These are phyloP conservation scores for Blastomyces gilchristii DNA, from an alignment of 2,329 filamentous ascomycete genomes.

Conservation along the genomic window DNA sequence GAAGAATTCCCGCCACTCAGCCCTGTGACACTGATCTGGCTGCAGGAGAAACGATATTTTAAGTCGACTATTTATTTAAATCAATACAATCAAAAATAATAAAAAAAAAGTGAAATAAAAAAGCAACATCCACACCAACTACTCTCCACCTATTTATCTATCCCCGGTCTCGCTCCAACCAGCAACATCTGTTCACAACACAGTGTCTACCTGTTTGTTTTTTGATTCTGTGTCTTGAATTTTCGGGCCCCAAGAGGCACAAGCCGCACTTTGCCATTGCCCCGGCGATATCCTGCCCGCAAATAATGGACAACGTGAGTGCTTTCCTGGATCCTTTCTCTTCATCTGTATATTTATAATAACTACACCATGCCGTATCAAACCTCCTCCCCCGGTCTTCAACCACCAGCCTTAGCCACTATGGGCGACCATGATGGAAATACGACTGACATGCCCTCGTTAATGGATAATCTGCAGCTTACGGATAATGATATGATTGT, in stretches of 20 bases:
- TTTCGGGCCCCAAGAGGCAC: not conserved
- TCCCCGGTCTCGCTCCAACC: not conserved
- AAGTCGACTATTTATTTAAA: too few species aligned
- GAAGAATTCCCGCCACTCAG: not conserved
- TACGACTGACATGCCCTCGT: slow-evolving; percentile 21
- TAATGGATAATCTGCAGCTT: slow-evolving; percentile 34
- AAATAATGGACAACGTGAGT: slow-evolving; percentile 6
- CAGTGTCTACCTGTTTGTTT: not conserved
- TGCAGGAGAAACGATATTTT: not conserved
- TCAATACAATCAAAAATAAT: too few species aligned
- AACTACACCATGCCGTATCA: not conserved
- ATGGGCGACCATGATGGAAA: slow-evolving; percentile 4
- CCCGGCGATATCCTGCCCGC: not conserved
- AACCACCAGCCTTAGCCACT: not conserved
- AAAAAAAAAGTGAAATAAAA: not conserved
- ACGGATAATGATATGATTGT: slow-evolving; percentile 53
- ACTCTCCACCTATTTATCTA: not conserved
- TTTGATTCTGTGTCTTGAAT: not conserved
- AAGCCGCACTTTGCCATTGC: not conserved
- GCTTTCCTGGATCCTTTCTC: not conserved
- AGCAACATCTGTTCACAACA: not conserved
- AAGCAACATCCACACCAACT: not conserved
- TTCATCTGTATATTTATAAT: not conserved
- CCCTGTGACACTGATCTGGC: not conserved
- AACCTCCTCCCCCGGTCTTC: not conserved